Evolutionary conservation across 768 basidiomycete genomes (phyloP).

Genomic region (Termitomyces sp.): DNA sequence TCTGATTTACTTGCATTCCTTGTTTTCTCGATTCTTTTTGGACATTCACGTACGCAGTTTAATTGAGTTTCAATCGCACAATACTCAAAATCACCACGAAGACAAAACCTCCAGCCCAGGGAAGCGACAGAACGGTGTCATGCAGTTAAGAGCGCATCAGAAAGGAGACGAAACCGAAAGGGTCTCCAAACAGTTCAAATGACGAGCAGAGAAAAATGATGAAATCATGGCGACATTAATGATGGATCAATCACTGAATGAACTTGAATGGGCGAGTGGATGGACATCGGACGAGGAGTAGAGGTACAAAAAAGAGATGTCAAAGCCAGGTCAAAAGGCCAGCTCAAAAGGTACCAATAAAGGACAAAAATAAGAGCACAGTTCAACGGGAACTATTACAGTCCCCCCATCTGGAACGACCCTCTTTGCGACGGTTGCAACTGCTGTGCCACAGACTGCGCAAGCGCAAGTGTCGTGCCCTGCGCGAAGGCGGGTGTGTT

Average conservation of each 20-base stretch:
- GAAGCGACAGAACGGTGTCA: not conserved
- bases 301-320: constrained; percentile 15
- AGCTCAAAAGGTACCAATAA: constrained; percentile 10
- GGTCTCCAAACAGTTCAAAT: not conserved
- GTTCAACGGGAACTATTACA: constrained; percentile 38
- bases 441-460: constrained; percentile 30
- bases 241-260: constrained; percentile 1
- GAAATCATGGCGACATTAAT: not conserved
- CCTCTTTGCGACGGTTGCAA: constrained; percentile 32
- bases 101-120: too few species aligned
- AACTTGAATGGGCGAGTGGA: not conserved
- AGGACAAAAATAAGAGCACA: constrained; percentile 4
- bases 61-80: too few species aligned
- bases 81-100: too few species aligned
- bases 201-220: not conserved
- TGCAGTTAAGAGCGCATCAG: not conserved
- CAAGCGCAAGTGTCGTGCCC: constrained; percentile 40
- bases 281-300: not conserved
- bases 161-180: too few species aligned
- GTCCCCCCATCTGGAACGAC: constrained; percentile 43
- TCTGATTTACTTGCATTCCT: too few species aligned
- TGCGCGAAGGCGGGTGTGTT: constrained; percentile 53
- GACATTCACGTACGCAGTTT: too few species aligned
- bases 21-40: too few species aligned
- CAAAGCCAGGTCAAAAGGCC: constrained; percentile 7